Conservation (phyloP, 768 basidiomycete species). For the Suillus lakei region DNA sequence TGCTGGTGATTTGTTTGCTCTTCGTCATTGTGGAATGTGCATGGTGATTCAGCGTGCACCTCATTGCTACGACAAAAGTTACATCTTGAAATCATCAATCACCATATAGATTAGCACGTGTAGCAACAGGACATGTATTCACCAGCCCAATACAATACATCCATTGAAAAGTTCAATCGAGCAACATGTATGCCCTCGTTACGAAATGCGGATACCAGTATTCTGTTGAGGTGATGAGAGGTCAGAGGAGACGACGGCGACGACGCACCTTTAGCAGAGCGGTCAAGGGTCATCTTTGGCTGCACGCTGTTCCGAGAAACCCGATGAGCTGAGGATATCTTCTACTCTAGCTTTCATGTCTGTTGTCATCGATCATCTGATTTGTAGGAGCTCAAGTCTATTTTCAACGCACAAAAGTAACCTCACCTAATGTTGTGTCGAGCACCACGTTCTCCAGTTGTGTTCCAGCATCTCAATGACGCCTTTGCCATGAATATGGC, state of each 20-base stretch:
- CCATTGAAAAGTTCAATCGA: too few relatives aligned
- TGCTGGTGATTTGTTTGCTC: too few relatives aligned
- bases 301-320: slow-evolving; percentile 76
- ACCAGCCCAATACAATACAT: too few relatives aligned
- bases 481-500: slow-evolving; percentile 91
- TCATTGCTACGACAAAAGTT: too few relatives aligned
- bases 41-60: too few relatives aligned
- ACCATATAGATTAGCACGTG: too few relatives aligned
- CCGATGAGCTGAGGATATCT: slow-evolving; percentile 70
- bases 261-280: slow-evolving; percentile 76
- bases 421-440: slow-evolving; percentile 68
- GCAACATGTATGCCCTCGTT: too few relatives aligned
- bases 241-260: neutral
- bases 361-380: slow-evolving; percentile 72
- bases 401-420: neutral
- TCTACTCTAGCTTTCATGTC: slow-evolving; percentile 76
- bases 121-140: too few relatives aligned
- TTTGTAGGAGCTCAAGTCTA: slow-evolving; percentile 2
- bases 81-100: too few relatives aligned
- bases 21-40: too few relatives aligned
- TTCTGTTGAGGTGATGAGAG: slow-evolving; percentile 66
- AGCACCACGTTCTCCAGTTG: slow-evolving; percentile 92
- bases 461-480: slow-evolving; percentile 93
- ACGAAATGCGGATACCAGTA: too few relatives aligned
- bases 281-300: slow-evolving; percentile 93